These are phyloP conservation scores for Tetrahymena elliotti DNA, from an alignment of 73 alveolate species.

Conservation along the genomic window DNA sequence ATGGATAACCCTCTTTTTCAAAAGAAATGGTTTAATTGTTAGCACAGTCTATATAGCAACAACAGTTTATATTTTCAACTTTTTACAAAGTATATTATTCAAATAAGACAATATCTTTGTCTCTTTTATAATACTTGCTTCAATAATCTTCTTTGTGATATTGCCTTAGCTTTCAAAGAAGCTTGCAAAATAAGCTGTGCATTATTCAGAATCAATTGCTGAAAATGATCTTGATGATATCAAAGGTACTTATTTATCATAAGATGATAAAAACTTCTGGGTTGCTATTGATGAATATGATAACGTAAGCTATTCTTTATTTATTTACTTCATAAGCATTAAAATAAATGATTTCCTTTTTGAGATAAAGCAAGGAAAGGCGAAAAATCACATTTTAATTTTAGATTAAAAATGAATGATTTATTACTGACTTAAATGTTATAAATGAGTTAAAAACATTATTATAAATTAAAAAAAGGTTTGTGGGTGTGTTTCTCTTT, in stretches of 20 bases:
- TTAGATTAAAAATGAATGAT: neutral
- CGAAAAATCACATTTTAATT: neutral
- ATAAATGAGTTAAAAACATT: neutral
- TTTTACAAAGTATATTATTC: neutral
- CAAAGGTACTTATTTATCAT: neutral
- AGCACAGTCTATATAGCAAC: neutral
- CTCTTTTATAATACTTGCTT: neutral
- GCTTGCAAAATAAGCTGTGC: neutral
- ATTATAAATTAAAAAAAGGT: neutral
- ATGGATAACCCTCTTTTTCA: neutral
- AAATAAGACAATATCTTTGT: neutral
- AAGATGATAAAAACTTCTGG: neutral
- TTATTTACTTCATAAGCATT: neutral
- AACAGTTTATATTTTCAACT: neutral
- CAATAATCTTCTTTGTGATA: neutral
- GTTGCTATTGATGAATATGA: neutral
- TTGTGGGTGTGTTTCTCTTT: neutral
- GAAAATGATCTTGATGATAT: neutral
- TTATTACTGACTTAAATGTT: neutral
- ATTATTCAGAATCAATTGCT: neutral
- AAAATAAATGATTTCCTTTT: neutral
- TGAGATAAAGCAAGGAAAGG: neutral
- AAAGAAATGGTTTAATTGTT: neutral
- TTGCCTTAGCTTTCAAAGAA: neutral
- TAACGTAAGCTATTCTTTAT: neutral